Evolutionary conservation across 2,329 filamentous ascomycete genomes (phyloP), one percentile per base, ranked within the genome.

Genomic region (Clathrospora elynae): DNA sequence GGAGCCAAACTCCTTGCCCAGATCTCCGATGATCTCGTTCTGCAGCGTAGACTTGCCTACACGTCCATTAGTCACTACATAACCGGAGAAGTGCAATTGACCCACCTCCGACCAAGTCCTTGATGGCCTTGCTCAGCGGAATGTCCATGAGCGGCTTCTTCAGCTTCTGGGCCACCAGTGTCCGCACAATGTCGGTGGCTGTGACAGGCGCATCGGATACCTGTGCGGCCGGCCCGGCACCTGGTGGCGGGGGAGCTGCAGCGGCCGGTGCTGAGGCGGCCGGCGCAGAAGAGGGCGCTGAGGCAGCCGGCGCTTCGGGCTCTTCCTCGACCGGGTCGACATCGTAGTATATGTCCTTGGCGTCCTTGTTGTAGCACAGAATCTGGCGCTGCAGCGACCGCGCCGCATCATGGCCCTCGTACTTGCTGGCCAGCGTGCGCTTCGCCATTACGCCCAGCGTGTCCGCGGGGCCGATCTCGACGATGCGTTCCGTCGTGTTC

Each of bases 291-390:
- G 75, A 68, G 39, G 73, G 58, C 14, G 73, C 57, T 29, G 76
- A 66, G 33, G 74, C 67, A 16, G 78, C 73, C 9, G 77, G 71
- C 1, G 85, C 76, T 64, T 87, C 86, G 32, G 68, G 66, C 66
- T 61, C 68, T 59, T 97, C 93, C 44, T 99, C 93, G 19, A 95
- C 78, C 0, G 93, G 93, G 66, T 99, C 93, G 30, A 95, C 91
- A 68, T 96, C 92, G 74, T 99, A 99, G 79, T 99, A 99, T 56
- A 99, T 99, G 73, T 99, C 93, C 73, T 96, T 97, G 42, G 90
- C 88, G 68, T 99, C 93, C 74, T 99, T 99, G 80, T 96, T 97
- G 79, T 97, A 99, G 79, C 93, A 97, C 43, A 99, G 83, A 70
- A 99, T 96, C 73, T 97, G 92, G 71, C 93, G 85, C 75, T 96